A percentile compares a stretch with the other conserved stretches of the same genome.
Evolutionary conservation across 495 filamentous ascomycete genomes (phyloP).

Genomic region (Ascodesmis nigricans): DNA sequence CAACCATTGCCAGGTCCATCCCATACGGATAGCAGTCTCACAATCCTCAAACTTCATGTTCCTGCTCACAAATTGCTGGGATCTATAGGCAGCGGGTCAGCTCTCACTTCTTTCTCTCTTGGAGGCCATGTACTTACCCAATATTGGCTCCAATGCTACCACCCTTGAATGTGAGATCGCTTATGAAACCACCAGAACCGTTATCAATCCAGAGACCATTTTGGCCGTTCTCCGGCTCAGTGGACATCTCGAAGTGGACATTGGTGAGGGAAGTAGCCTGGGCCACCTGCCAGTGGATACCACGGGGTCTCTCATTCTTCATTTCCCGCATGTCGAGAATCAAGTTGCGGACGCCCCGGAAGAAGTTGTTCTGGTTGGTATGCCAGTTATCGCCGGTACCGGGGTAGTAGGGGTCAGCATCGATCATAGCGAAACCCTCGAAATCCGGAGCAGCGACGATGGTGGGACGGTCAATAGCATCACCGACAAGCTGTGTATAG

Average conservation of each 20-base stretch:
- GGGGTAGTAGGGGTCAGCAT: conserved; percentile 60
- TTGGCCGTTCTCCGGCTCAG: conserved; percentile 53
- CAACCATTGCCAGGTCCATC: conserved; percentile 88
- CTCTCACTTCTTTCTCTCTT: too few species aligned
- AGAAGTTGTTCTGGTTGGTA: conserved; percentile 97
- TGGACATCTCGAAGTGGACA: conserved; percentile 70
- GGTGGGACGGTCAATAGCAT: conserved; percentile 43
- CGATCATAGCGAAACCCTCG: conserved; percentile 69
- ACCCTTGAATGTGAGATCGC: conserved; percentile 69
- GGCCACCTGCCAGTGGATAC: conserved; percentile 96
- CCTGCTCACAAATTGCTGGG: conserved; percentile 85
- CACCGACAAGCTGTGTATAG: conserved; percentile 63
- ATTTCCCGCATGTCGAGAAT: conserved; percentile 62
- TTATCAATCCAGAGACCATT: conserved; percentile 97
- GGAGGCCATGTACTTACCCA: too few species aligned
- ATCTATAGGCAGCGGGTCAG: too few species aligned
- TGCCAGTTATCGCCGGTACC: conserved; percentile 45
- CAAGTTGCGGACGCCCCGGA: conserved; percentile 86
- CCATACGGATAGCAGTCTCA: conserved; percentile 56
- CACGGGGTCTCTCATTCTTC: conserved; percentile 40
- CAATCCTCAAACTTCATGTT: conserved; percentile 80
- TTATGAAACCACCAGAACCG: conserved; percentile 74
- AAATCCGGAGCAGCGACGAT: conserved; percentile 57
- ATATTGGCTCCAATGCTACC: conserved; percentile 64
- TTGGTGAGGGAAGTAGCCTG: conserved; percentile 88